Percentiles rank a stretch among this genome's conserved stretches.
Evolutionary conservation across 768 basidiomycete species (phyloP).

Genomic region (Termitomyces sp.): DNA sequence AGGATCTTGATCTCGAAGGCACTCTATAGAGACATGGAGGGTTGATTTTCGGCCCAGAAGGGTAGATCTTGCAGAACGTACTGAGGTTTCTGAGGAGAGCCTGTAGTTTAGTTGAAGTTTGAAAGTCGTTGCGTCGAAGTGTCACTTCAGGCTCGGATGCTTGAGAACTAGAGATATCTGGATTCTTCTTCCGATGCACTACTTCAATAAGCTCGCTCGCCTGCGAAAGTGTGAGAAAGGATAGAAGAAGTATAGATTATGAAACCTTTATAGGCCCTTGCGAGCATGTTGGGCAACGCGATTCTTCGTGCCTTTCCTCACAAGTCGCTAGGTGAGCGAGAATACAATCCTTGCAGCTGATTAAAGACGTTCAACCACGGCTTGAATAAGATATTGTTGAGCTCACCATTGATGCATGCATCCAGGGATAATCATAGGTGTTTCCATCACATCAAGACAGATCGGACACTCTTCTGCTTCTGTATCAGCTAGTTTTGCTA

Average conservation of each 20-base stretch:
- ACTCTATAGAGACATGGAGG: slow-evolving; percentile 32
- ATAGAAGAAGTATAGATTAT: neutral
- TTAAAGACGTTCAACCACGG: neutral
- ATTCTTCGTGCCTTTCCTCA: slow-evolving; percentile 65
- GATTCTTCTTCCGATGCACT: slow-evolving; percentile 31
- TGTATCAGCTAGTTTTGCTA: slow-evolving; percentile 58
- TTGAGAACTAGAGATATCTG: slow-evolving; percentile 27
- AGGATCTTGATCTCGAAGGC: slow-evolving; percentile 67
- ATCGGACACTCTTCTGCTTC: slow-evolving; percentile 69
- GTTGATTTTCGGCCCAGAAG: neutral
- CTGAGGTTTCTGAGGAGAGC: slow-evolving; percentile 75
- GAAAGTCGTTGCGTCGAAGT: slow-evolving; percentile 78
- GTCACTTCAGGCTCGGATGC: slow-evolving; percentile 41
- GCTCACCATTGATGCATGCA: slow-evolving; percentile 78
- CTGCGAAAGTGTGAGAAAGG: slow-evolving; percentile 24
- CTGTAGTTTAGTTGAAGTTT: slow-evolving; percentile 87
- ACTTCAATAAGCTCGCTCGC: slow-evolving; percentile 64
- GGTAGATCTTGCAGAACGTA: slow-evolving; percentile 23
- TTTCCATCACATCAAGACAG: slow-evolving; percentile 76
- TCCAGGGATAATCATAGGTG: slow-evolving; percentile 62
- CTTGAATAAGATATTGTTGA: neutral
- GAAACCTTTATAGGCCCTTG: slow-evolving; percentile 61
- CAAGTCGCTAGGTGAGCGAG: slow-evolving; percentile 65
- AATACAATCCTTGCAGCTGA: slow-evolving; percentile 90
- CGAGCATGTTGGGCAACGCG: slow-evolving; percentile 78